These are phyloP conservation scores for Termitomyces sp. DNA, from an alignment of 768 basidiomycete species.

Conservation along the genomic window DNA sequence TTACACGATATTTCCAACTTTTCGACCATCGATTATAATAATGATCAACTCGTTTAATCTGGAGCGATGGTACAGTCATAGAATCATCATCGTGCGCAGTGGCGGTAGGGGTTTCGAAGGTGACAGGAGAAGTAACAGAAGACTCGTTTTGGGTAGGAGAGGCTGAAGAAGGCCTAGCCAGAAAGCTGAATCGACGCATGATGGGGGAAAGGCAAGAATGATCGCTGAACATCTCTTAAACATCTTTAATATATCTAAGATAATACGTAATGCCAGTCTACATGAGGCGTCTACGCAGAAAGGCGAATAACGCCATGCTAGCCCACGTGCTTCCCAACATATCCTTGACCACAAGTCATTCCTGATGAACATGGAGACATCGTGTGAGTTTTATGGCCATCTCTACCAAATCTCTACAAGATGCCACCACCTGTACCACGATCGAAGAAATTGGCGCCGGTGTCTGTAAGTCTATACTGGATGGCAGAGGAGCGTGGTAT, in stretches of 20 bases:
- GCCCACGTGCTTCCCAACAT: background rate
- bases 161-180: constrained; percentile 6
- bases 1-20: constrained; percentile 50
- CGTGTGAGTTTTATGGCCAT: background rate
- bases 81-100: constrained; percentile 28
- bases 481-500: constrained; percentile 52
- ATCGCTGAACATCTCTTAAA: background rate
- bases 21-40: constrained; percentile 55
- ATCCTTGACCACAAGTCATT: background rate
- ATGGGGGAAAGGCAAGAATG: background rate
- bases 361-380: background rate
- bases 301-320: background rate
- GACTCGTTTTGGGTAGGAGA: background rate
- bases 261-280: background rate
- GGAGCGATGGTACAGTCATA: constrained; percentile 39
- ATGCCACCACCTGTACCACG: constrained; percentile 66
- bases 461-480: constrained; percentile 69
- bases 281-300: background rate
- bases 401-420: constrained; percentile 31
- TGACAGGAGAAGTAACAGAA: background rate
- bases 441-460: constrained; percentile 62
- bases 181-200: constrained; percentile 17
- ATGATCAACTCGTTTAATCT: constrained; percentile 56
- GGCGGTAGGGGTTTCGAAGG: constrained; percentile 21
- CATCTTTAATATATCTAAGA: background rate